Conservation (phyloP, 2,329 filamentous ascomycete species). For the Alternaria angustiovoidea region DNA sequence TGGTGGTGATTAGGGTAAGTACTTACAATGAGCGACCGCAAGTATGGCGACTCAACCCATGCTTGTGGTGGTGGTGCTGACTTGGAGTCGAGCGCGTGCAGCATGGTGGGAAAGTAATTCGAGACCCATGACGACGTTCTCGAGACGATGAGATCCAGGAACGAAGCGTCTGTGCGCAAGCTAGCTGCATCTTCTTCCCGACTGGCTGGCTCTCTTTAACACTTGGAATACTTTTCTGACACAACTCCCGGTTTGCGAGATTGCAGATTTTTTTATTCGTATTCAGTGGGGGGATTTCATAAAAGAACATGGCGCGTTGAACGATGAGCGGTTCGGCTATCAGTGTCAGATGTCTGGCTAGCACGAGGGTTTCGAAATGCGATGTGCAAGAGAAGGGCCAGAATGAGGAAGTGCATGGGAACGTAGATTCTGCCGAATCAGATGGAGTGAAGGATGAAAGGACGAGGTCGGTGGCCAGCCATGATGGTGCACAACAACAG, state of each 20-base stretch:
- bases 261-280: no score
- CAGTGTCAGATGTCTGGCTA: conserved; percentile 32
- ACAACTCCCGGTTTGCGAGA: neutral
- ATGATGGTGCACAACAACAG: neutral
- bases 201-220: neutral
- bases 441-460: neutral
- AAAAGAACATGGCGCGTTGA: conserved; percentile 6
- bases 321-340: conserved; percentile 28
- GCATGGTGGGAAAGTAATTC: conserved; percentile 33
- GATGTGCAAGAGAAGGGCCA: conserved; percentile 3
- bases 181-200: conserved; percentile 8
- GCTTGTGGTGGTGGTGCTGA: conserved; percentile 24
- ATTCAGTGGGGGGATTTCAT: neutral
- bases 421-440: no score
- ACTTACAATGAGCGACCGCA: conserved; percentile 57
- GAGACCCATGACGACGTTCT: conserved; percentile 11
- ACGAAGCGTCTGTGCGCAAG: conserved; percentile 35
- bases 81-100: conserved; percentile 40
- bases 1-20: neutral
- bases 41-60: conserved; percentile 58
- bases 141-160: conserved; percentile 1
- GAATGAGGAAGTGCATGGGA: neutral
- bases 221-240: neutral
- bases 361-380: conserved; percentile 19
- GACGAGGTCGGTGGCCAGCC: neutral